Evolutionary conservation across 164 flowering plant genomes (phyloP), one percentile per base, ranked within the genome.

Genomic region (Macadamia integrifolia): DNA sequence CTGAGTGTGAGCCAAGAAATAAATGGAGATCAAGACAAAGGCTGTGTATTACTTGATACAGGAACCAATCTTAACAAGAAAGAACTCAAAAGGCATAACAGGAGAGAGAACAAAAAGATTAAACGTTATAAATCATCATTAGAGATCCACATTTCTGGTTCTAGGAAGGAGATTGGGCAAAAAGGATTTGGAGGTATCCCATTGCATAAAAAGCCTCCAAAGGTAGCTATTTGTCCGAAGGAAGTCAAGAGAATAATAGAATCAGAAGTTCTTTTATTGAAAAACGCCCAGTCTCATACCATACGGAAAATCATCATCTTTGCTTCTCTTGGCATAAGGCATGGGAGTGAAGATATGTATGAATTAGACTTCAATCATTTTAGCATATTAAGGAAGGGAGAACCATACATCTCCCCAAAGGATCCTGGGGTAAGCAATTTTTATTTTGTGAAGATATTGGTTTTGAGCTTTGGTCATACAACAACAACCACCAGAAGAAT

Each of bases 281-380:
- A 76, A 67, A 81, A 83, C 75, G 88, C 86, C 67, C 86, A 83
- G 69, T 72, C 85, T 12, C 88, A 85, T 62, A 83, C 85, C 50
- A 77, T 85, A 18, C 81, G 88, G 61, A 85, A 85, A 66, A 85
- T 85, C 63, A 72, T 85, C 40, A 84, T 85, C 62, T 85, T 85
- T 71, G 81, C 89, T 60, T 79, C 83, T 64, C 83, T 85, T 49
- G 87, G 89, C 32, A 80, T 79, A 66, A 76, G 83, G 68, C 87
- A 83, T 76, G 89, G 89, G 9, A 81, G 89, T 73, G 89, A 85
- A 71, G 89, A 83, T 72, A 74, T 83, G 77, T 80, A 85, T 66
- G 89, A 85, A 61, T 72, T 85, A 63, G 83, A 85, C 71, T 85
- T 81, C 81, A 80, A 75, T 59, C 87, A 83, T 58, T 83, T 85